Evolutionary conservation across 371 early-diverging fungal species (phyloP).

Genomic region (Chytridiales sp.): DNA sequence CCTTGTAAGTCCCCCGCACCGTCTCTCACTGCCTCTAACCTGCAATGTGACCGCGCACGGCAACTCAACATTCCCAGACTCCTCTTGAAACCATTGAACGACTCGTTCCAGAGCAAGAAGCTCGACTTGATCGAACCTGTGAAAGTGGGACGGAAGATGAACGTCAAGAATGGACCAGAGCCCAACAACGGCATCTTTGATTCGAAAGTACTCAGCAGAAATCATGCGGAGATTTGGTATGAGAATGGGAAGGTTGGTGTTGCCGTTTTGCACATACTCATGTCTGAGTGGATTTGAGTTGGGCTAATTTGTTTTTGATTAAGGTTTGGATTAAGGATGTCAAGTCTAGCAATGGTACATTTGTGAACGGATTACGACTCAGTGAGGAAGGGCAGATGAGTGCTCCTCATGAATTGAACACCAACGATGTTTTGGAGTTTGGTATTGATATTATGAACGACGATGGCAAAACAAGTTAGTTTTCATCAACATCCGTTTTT

Average conservation of each 20-base stretch:
- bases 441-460: slow-evolving; percentile 83
- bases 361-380: slow-evolving; percentile 74
- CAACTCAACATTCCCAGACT: too few species aligned
- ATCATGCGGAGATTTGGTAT: slow-evolving; percentile 81
- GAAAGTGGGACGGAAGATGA: slow-evolving; percentile 76
- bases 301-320: background rate
- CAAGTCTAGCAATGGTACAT: slow-evolving; percentile 85
- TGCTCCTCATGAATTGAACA: slow-evolving; percentile 59
- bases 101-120: slow-evolving; percentile 61
- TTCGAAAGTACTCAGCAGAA: slow-evolving; percentile 79
- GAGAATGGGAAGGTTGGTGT: slow-evolving; percentile 63
- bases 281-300: background rate
- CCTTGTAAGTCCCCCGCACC: background rate
- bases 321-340: slow-evolving; percentile 65
- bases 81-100: slow-evolving; percentile 62
- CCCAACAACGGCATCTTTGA: slow-evolving; percentile 81
- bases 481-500: too few species aligned
- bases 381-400: slow-evolving; percentile 69
- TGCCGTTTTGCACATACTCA: background rate
- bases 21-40: background rate
- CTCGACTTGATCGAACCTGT: slow-evolving; percentile 57
- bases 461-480: slow-evolving; percentile 33
- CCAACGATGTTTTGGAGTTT: slow-evolving; percentile 75
- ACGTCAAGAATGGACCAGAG: slow-evolving; percentile 62
- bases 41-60: background rate